Evolutionary conservation across 345 rosid genomes (phyloP), one percentile per base, ranked within the genome.

Genomic region (Eucalyptus caleyi): DNA sequence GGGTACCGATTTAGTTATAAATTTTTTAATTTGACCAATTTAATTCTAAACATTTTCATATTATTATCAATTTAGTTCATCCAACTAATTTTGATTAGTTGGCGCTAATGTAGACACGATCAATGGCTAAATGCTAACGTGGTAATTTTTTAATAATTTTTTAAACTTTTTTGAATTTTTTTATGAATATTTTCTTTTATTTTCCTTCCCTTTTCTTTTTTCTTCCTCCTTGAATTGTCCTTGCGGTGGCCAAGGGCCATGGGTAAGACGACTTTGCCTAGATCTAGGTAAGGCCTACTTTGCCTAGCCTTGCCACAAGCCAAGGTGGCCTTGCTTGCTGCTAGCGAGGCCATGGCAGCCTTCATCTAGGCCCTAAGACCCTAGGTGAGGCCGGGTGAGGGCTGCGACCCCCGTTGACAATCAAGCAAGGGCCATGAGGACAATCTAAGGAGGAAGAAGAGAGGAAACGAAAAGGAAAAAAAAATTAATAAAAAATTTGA

Each of bases 41-140:
- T 53, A 21, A 53, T 53, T 0, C 2, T 53, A 53, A 53, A 53
- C 0, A 0, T 53, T 19, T 53, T 53, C 11, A 53, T 1, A 53
- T 53, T 8, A 0, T 0, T 53, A 53, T 53, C 2, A 53, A 53
- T 53, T 53, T 0, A 53, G 1, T 53, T 19, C 10, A 53, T 53
- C 11, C 1, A 0, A 1, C 24, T 1, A 53, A 53, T 53, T 53
- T 53, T 53, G 59, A 1, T 0, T 53, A 53, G 26, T 1, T 1
- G 5, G 5, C 24, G 0, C 24, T 53, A 53, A 53, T 1, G 24
- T 53, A 2, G 1, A 53, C 11, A 19, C 0, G 1, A 53, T 53
- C 1, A 53, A 19, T 53, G 5, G 26, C 1, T 53, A 0, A 2
- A 53, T 2, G 1, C 5, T 53, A 53, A 53, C 0, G 2, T 53